Conservation (phyloP, 2,329 filamentous ascomycete species). For the Cladobotryum protrusum region DNA sequence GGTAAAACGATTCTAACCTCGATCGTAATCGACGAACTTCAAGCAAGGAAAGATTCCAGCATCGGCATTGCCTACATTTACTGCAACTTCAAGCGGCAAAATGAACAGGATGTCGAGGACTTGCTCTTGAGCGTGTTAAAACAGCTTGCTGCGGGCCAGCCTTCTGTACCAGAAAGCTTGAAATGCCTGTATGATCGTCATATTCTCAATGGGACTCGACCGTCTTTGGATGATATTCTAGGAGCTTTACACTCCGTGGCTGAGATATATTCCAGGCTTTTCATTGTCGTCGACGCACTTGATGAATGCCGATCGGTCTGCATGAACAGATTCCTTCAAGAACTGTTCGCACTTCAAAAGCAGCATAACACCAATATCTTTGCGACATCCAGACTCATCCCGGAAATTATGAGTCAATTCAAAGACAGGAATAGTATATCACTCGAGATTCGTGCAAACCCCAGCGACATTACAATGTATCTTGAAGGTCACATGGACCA, state of each 20-base stretch:
- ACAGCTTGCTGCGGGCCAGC: not conserved
- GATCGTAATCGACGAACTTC: constrained; percentile 36
- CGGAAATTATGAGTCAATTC: not conserved
- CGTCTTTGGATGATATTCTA: not conserved
- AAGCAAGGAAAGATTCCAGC: not conserved
- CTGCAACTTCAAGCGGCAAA: not conserved
- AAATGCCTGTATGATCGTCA: not conserved
- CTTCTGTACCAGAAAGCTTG: not conserved
- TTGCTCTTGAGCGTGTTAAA: not conserved
- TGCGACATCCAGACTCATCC: not conserved
- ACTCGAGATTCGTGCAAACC: not conserved
- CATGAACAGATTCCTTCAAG: not conserved
- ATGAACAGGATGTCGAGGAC: not conserved
- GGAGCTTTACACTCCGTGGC: not conserved
- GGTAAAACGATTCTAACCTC: constrained; percentile 43
- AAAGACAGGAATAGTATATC: not conserved
- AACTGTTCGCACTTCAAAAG: not conserved
- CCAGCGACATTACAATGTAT: not conserved
- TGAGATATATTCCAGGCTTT: not conserved
- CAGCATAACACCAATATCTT: not conserved
- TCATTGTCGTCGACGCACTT: constrained; percentile 1
- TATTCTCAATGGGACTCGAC: not conserved
- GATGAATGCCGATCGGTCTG: not conserved
- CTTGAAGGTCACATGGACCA: not conserved
- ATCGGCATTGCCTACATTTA: constrained; percentile 2